A percentile compares a stretch with the other conserved stretches of the same genome.
Conservation (phyloP, 2,329 filamentous ascomycete genomes). For the Emergomyces africanus region DNA sequence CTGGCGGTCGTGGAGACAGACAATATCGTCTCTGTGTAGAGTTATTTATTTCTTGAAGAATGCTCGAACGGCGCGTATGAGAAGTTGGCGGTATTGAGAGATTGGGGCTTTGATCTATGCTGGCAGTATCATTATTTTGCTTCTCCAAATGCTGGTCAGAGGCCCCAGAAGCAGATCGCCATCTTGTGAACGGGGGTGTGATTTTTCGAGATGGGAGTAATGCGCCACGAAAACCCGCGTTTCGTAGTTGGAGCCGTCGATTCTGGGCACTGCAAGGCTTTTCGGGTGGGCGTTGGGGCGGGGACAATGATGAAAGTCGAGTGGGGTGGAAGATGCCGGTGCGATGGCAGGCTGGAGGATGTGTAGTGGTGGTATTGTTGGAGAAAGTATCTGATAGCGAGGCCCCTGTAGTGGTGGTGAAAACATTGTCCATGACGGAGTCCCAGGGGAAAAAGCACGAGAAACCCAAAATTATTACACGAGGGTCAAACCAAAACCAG, state of each 20-base stretch:
- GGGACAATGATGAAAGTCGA: constrained; percentile 10
- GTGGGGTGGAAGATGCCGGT: constrained; percentile 6
- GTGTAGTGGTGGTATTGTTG: neutral
- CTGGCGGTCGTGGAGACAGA: constrained; percentile 10
- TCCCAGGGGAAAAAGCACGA: neutral
- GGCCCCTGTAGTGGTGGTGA: neutral
- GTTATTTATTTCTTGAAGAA: constrained; percentile 20
- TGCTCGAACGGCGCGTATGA: constrained; percentile 13
- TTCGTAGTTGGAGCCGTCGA: constrained; percentile 17
- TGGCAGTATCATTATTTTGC: constrained; percentile 8
- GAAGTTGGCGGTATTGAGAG: constrained; percentile 1
- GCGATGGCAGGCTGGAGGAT: constrained; percentile 1
- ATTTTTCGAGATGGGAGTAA: constrained; percentile 13
- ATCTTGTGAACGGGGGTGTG: constrained; percentile 12
- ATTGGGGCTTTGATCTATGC: neutral
- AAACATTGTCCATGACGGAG: constrained; percentile 1
- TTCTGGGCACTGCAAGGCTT: constrained; percentile 16
- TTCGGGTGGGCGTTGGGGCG: constrained; percentile 5
- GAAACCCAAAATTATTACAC: neutral
- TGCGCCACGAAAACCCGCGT: constrained; percentile 18
- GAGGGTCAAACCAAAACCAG: neutral
- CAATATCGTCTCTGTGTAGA: constrained; percentile 14
- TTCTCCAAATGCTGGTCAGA: constrained; percentile 12
- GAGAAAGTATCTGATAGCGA: neutral
- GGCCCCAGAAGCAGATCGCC: constrained; percentile 5